phyloP scores from a whole-genome alignment of 129 eudicot species.

The Oenanthe sinensis region DNA sequence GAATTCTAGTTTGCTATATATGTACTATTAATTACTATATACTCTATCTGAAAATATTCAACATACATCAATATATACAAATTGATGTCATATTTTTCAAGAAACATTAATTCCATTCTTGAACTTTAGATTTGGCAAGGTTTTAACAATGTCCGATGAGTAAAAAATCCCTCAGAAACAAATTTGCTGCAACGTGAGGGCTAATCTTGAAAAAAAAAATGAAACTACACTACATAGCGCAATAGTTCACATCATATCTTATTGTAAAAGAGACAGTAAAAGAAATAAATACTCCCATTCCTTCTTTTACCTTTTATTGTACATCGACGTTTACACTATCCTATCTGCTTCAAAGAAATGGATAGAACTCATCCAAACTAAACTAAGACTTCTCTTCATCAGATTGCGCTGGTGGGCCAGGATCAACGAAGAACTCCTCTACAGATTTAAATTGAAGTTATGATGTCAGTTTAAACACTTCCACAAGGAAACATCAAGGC shows the following conservation, averaged over 20 bases:
- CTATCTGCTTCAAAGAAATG: conserved; percentile 9
- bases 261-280: conserved; percentile 10
- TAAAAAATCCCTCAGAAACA: conserved; percentile 1
- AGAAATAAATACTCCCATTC: background rate
- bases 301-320: conserved; percentile 20
- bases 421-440: conserved; percentile 34
- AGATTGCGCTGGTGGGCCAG: conserved; percentile 43
- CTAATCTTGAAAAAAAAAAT: background rate
- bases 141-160: background rate
- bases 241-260: conserved; percentile 6
- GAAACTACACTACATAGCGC: conserved; percentile 14
- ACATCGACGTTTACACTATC: conserved; percentile 5
- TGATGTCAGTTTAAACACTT: conserved; percentile 2
- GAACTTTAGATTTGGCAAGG: background rate
- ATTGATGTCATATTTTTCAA: background rate
- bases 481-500: background rate
- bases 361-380: conserved; percentile 8
- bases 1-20: no score
- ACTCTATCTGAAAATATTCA: no score
- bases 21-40: no score
- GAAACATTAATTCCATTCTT: background rate
- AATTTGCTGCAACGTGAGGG: background rate
- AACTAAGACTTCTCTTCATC: conserved; percentile 46
- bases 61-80: background rate
- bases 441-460: conserved; percentile 13